phyloP scores from a whole-genome alignment of 2,329 filamentous ascomycete genomes.

The Nannizzia gypsea region DNA sequence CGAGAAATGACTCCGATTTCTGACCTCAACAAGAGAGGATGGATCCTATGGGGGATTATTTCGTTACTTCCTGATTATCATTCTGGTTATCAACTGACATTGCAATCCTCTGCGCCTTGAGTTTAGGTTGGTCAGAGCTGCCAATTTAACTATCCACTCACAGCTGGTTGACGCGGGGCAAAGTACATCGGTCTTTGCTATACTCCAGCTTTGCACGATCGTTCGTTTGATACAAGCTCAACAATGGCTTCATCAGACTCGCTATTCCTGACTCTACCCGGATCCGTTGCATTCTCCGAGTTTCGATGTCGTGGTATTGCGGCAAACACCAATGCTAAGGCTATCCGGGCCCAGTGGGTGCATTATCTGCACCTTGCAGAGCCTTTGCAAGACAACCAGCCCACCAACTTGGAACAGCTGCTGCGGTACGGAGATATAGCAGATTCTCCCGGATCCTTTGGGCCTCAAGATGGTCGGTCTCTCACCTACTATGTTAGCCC shows the following conservation, averaged over 20 bases:
- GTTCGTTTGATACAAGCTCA: conserved; percentile 4
- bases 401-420: conserved; percentile 45
- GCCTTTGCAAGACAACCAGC: conserved; percentile 36
- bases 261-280: conserved; percentile 28
- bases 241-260: conserved; percentile 26
- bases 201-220: not conserved
- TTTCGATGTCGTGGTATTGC: conserved; percentile 36
- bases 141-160: not conserved
- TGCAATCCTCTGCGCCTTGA: not conserved
- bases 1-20: not conserved
- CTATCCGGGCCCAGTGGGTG: conserved; percentile 37
- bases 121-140: too few relatives aligned
- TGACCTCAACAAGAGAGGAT: not conserved
- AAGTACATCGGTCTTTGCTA: not conserved
- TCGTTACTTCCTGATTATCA: not conserved
- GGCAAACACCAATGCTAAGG: conserved; percentile 30
- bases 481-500: conserved; percentile 63
- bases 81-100: not conserved
- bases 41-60: not conserved
- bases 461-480: conserved; percentile 39
- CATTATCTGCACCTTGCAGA: conserved; percentile 56
- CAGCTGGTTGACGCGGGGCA: not conserved
- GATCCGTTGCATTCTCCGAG: conserved; percentile 35
- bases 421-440: conserved; percentile 50
- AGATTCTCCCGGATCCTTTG: conserved; percentile 33